Conservation (phyloP, 2,329 filamentous ascomycete genomes). For the Cordyceps militaris region DNA sequence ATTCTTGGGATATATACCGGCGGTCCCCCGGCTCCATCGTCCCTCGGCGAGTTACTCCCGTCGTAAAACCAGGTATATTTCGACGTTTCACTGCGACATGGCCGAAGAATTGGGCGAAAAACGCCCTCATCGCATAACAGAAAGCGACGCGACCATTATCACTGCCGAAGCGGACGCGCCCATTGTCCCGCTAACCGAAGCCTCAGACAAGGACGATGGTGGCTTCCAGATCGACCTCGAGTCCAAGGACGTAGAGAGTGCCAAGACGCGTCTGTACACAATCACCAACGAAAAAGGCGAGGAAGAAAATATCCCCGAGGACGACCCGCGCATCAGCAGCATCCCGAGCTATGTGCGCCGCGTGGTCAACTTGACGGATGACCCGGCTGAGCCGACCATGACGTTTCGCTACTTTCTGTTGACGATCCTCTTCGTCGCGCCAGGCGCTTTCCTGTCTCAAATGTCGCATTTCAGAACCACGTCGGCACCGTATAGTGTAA, state of each 20-base stretch:
- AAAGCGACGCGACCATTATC: conserved; percentile 2
- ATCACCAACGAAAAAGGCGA: conserved; percentile 6
- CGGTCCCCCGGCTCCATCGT: not conserved
- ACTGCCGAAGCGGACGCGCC: conserved; percentile 3
- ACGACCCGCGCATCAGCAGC: conserved; percentile 45
- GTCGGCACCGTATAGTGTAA: conserved; percentile 48
- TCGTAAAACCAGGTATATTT: no score
- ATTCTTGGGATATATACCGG: not conserved
- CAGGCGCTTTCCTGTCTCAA: conserved; percentile 50
- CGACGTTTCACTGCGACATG: not conserved
- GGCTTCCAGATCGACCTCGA: conserved; percentile 8
- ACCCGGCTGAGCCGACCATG: conserved; percentile 46
- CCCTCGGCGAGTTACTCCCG: no score
- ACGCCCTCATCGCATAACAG: not conserved
- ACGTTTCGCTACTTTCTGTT: conserved; percentile 55
- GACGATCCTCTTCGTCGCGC: conserved; percentile 46
- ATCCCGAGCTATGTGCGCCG: conserved; percentile 49
- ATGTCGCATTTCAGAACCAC: conserved; percentile 52
- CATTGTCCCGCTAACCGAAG: not conserved
- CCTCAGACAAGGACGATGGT: not conserved
- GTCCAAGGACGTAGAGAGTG: conserved; percentile 3
- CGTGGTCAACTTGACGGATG: conserved; percentile 50
- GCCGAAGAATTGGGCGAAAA: not conserved
- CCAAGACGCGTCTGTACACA: not conserved
- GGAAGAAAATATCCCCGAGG: conserved; percentile 30